Evolutionary conservation across 1,139 yeast species (phyloP).

Genomic region (Hyphopichia wangnamkhiaoensis): DNA sequence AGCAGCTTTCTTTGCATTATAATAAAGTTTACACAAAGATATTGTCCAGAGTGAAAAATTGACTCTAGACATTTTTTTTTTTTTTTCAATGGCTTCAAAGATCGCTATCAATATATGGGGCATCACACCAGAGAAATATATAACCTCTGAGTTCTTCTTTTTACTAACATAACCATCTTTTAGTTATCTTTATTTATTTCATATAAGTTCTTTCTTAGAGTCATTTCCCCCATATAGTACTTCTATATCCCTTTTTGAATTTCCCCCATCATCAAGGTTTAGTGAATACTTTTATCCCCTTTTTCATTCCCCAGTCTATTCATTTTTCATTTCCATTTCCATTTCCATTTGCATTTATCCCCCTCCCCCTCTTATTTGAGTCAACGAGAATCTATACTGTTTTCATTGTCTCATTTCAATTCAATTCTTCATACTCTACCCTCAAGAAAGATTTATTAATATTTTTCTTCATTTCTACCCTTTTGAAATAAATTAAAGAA

Average conservation of each 20-base stretch:
- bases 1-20: too few species aligned
- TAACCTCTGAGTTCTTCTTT: not conserved
- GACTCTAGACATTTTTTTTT: not conserved
- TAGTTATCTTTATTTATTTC: not conserved
- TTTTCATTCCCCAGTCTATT: not conserved
- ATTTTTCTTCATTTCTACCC: not conserved
- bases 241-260: not conserved
- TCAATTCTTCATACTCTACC: not conserved
- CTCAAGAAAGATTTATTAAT: not conserved
- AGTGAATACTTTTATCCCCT: not conserved
- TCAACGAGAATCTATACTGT: not conserved
- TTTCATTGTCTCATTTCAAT: not conserved
- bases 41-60: not conserved
- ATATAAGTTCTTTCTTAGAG: not conserved
- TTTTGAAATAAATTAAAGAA: conserved; percentile 6
- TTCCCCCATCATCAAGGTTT: not conserved
- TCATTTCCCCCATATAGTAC: not conserved
- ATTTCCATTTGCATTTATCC: not conserved
- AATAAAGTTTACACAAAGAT: not conserved
- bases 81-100: too few species aligned
- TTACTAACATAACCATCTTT: not conserved
- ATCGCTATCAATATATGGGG: too few species aligned
- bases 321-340: not conserved
- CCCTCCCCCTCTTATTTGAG: not conserved
- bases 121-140: too few species aligned